A percentile compares a stretch with the other conserved stretches of the same genome.
phyloP scores from a whole-genome alignment of 768 basidiomycete species.

The Podaxis carcinomalis region DNA sequence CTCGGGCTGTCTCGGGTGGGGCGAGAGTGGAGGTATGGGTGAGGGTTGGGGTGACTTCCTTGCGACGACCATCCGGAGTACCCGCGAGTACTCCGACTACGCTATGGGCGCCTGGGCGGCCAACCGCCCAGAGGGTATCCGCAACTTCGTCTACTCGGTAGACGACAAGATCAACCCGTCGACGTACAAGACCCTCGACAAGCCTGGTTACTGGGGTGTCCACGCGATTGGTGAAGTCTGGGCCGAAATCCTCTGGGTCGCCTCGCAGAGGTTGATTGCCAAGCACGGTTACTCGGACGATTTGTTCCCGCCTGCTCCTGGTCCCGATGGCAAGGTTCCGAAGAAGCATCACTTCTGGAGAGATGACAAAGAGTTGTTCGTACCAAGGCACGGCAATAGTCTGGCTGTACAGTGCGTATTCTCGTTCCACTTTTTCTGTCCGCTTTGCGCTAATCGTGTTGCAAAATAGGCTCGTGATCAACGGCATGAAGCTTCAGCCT shows the following conservation, averaged over 20 bases:
- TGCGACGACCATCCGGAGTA: constrained; percentile 84
- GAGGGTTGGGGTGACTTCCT: constrained; percentile 96
- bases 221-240: constrained; percentile 93
- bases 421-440: neutral
- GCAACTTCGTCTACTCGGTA: constrained; percentile 86
- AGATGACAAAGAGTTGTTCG: constrained; percentile 50
- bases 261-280: constrained; percentile 67
- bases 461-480: constrained; percentile 63
- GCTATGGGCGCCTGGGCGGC: constrained; percentile 97
- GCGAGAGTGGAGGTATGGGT: constrained; percentile 96
- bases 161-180: constrained; percentile 78
- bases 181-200: constrained; percentile 92
- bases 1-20: constrained; percentile 93
- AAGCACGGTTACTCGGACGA: constrained; percentile 78
- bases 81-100: constrained; percentile 67
- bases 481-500: constrained; percentile 93
- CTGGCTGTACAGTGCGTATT: constrained; percentile 62
- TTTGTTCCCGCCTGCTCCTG: constrained; percentile 77
- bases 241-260: constrained; percentile 87
- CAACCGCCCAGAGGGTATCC: constrained; percentile 69
- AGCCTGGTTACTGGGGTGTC: constrained; percentile 91
- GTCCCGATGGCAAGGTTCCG: constrained; percentile 53
- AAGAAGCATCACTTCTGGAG: constrained; percentile 71
- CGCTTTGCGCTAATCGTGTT: neutral
- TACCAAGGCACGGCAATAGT: constrained; percentile 93